A percentile compares a stretch with the other conserved stretches of the same genome.
Evolutionary conservation across 2,329 filamentous ascomycete genomes (phyloP).

Genomic region (Aspergillus persii): DNA sequence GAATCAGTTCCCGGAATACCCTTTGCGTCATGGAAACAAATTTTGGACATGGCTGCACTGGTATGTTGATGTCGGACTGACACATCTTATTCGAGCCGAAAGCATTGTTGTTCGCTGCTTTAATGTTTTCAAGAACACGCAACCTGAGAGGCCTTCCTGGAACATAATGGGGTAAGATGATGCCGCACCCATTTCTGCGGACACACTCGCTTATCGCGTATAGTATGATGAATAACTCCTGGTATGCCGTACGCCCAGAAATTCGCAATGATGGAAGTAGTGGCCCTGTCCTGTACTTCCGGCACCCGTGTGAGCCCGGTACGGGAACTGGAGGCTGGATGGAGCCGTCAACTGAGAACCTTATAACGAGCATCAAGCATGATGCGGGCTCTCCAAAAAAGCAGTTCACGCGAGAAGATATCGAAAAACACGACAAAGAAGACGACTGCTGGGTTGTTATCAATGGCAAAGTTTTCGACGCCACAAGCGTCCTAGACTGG

Average conservation of each 20-base stretch:
- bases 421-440: conserved; percentile 51
- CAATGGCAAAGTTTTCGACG: conserved; percentile 53
- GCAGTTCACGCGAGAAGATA: conserved; percentile 53
- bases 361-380: conserved; percentile 46
- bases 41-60: conserved; percentile 57
- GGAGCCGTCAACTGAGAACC: conserved; percentile 47
- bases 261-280: conserved; percentile 35
- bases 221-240: conserved; percentile 56
- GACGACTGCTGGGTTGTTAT: conserved; percentile 56
- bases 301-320: conserved; percentile 48
- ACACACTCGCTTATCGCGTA: conserved; percentile 4
- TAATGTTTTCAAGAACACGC: conserved; percentile 52
- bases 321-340: conserved; percentile 52
- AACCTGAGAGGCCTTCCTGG: conserved; percentile 48
- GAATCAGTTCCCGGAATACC: conserved; percentile 45
- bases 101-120: conserved; percentile 49
- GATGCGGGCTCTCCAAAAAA: conserved; percentile 47
- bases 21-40: conserved; percentile 52
- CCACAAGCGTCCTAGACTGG: conserved; percentile 48
- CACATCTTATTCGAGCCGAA: conserved; percentile 43
- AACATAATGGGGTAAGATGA: conserved; percentile 45
- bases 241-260: conserved; percentile 47
- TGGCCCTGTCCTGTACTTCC: conserved; percentile 40
- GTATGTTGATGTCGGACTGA: conserved; percentile 50
- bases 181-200: not conserved